These are phyloP conservation scores for Sonneratia caseolaris DNA, from an alignment of 345 rosid genomes.

Conservation along the genomic window DNA sequence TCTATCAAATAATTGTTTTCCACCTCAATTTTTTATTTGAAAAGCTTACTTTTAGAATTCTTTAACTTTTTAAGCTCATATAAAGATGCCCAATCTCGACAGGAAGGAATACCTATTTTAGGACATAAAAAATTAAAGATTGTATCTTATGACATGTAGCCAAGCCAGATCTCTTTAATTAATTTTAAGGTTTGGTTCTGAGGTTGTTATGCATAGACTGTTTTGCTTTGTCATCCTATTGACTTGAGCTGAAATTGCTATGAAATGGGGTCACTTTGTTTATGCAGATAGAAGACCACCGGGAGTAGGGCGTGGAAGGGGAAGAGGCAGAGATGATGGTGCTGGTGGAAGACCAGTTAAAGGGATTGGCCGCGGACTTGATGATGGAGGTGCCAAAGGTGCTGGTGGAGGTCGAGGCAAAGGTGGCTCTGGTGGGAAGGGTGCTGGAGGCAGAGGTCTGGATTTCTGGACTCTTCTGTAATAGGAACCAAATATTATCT, in stretches of 20 bases:
- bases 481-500: background rate
- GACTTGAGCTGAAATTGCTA: background rate
- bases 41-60: background rate
- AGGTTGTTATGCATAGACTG: background rate
- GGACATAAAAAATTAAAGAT: too few relatives aligned
- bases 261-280: background rate
- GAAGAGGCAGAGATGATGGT: constrained; percentile 75
- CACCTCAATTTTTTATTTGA: background rate
- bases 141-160: too few relatives aligned
- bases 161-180: too few relatives aligned
- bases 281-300: constrained; percentile 67
- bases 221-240: background rate
- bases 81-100: background rate
- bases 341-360: constrained; percentile 50
- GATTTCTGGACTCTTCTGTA: background rate
- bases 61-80: background rate
- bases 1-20: too few relatives aligned
- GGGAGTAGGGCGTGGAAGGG: constrained; percentile 75
- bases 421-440: constrained; percentile 52
- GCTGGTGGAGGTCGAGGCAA: constrained; percentile 61
- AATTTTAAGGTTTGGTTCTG: too few relatives aligned
- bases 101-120: background rate
- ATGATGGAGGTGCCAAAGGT: constrained; percentile 55
- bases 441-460: constrained; percentile 53
- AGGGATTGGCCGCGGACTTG: constrained; percentile 65